phyloP scores from a whole-genome alignment of 108 stramenopile species.

The Licmophora abbreviata region DNA sequence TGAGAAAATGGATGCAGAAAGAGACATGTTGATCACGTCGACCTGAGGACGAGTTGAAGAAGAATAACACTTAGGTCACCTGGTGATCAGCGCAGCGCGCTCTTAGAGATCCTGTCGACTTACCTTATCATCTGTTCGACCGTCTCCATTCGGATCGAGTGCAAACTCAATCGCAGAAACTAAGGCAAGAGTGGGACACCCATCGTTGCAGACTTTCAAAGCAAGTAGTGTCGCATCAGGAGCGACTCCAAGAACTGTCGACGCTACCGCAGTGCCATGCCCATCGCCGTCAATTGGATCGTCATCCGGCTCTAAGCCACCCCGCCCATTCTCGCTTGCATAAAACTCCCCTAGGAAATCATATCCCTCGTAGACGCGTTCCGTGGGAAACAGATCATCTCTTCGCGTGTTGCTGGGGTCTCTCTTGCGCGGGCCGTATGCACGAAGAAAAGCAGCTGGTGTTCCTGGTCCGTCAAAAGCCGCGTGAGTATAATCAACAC shows the following conservation, averaged over 20 bases:
- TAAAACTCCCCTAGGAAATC: conserved; percentile 6
- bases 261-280: conserved; percentile 21
- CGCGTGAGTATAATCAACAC: conserved; percentile 24
- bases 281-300: conserved; percentile 20
- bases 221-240: conserved; percentile 13
- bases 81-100: too few relatives aligned
- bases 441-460: background rate
- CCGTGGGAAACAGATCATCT: conserved; percentile 18
- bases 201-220: conserved; percentile 11
- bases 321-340: background rate
- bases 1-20: background rate
- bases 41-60: too few relatives aligned
- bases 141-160: conserved; percentile 8
- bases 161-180: conserved; percentile 14
- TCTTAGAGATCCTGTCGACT: too few relatives aligned
- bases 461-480: conserved; percentile 18
- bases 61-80: too few relatives aligned
- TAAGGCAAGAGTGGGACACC: conserved; percentile 17
- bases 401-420: background rate
- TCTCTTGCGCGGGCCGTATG: conserved; percentile 1
- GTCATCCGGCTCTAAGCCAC: conserved; percentile 1
- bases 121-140: background rate
- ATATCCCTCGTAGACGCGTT: conserved; percentile 9
- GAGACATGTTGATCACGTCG: conserved; percentile 13
- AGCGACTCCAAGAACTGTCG: conserved; percentile 13